phyloP scores from a whole-genome alignment of 345 rosid species.

The Alliaria petiolata region DNA sequence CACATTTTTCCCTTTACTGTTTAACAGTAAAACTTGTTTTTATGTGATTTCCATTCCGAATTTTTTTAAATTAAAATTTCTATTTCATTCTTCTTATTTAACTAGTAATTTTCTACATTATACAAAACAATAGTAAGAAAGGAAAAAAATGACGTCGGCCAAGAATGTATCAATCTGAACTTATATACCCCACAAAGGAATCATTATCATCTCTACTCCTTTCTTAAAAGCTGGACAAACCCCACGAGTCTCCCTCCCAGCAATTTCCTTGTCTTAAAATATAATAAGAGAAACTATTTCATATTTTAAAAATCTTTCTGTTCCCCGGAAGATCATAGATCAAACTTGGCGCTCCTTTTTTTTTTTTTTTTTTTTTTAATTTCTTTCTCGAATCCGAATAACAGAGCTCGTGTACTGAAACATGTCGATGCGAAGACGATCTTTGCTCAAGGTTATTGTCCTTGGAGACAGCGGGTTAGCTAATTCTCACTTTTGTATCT shows the following conservation, averaged over 20 bases:
- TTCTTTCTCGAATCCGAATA: neutral
- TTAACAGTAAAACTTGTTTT: neutral
- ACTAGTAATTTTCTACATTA: no score
- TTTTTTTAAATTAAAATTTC: no score
- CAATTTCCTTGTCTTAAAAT: neutral
- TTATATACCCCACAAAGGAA: neutral
- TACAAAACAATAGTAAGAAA: no score
- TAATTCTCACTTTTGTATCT: neutral
- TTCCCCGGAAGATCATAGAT: constrained; percentile 1
- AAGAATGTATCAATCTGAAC: neutral
- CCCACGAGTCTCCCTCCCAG: constrained; percentile 7
- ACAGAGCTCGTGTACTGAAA: constrained; percentile 11
- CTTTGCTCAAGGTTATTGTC: constrained; percentile 93
- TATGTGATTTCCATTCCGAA: neutral
- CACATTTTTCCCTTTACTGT: neutral
- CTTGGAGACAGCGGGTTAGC: constrained; percentile 97
- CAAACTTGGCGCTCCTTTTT: constrained; percentile 53
- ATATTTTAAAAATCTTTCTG: neutral
- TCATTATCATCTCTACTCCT: neutral
- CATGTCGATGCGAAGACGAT: constrained; percentile 77
- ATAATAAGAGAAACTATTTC: neutral
- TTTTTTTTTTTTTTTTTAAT: neutral
- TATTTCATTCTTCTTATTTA: no score
- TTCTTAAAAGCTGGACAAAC: neutral
- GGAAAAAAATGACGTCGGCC: no score